Evolutionary conservation across 148 eudicot species (phyloP), one percentile per base, ranked within the genome.

Genomic region (Polygonum aviculare): DNA sequence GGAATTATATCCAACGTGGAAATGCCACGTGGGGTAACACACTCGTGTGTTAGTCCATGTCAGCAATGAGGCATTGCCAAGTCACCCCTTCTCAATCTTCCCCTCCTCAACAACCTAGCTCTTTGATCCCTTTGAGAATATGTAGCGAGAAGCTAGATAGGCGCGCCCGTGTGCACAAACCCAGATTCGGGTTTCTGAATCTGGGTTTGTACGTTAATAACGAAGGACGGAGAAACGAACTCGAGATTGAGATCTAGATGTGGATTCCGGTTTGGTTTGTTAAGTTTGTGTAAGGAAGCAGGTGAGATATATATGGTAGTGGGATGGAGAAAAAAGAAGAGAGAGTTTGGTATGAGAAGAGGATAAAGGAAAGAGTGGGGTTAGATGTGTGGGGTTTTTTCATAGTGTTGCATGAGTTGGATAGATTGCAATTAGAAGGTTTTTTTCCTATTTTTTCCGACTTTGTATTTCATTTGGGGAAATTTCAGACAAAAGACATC

Each of bases 181-280:
- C 69, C 69, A 62, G 69, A 62, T 62, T 26, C 35, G 16, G 69
- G 14, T 62, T 31, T 31, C 67, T 44, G 69, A 62, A 62, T 62
- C 69, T 22, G 69, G 69, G 69, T 62, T 62, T 62, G 69, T 26
- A 38, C 31, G 10, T 0, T 2, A 11, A 11, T 26, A 62, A 31
- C 12, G 39, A 35, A 11, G 38, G 38, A 62, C 7, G 69, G 31
- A 31, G 69, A 60, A n/a, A 62, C 2, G 33, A 5, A 3, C 15
- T 50, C 9, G 1, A 19, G 35, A 16, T 62, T 31, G 69, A 62
- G 69, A 62, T 62, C 69, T 62, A 12, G 69, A 33, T 62, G 31
- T 26, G 69, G 36, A 12, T 62, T 26, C 31, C 39, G 69, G 31
- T 8, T 10, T 33, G 60, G 60, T 5, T 19, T 54, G 60, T 54